A percentile compares a stretch with the other conserved stretches of the same genome.
These are phyloP conservation scores for Chenopodium formosanum DNA, from an alignment of 148 eudicot genomes.

Conservation along the genomic window DNA sequence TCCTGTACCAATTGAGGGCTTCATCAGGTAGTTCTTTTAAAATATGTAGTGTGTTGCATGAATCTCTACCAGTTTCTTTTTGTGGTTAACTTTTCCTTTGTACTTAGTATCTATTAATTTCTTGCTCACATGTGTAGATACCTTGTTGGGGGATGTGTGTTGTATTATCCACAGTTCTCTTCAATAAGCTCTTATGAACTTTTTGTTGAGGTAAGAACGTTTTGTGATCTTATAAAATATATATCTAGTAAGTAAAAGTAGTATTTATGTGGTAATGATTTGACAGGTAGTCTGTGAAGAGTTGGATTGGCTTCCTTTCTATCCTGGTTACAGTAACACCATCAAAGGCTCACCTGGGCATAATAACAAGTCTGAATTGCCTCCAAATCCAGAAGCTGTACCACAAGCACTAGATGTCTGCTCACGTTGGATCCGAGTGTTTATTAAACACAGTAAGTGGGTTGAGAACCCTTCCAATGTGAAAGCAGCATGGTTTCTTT, in stretches of 20 bases:
- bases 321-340: constrained; percentile 67
- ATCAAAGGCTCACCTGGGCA: constrained; percentile 57
- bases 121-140: constrained; percentile 41
- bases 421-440: constrained; percentile 80
- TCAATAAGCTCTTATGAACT: constrained; percentile 95
- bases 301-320: constrained; percentile 95
- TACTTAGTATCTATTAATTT: not conserved
- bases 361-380: constrained; percentile 46
- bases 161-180: constrained; percentile 95
- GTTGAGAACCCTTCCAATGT: constrained; percentile 85
- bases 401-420: constrained; percentile 72
- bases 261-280: constrained; percentile 15
- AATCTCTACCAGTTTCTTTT: not conserved
- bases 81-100: not conserved
- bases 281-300: constrained; percentile 96
- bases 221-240: constrained; percentile 7
- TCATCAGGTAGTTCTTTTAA: constrained; percentile 52
- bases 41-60: not conserved
- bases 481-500: constrained; percentile 87
- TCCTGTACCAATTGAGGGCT: constrained; percentile 72
- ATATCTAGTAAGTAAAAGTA: constrained; percentile 10
- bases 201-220: constrained; percentile 88
- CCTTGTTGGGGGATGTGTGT: constrained; percentile 84
- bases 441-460: constrained; percentile 91
- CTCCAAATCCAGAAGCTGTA: constrained; percentile 78